Conservation (phyloP, 2,329 filamentous ascomycete genomes). For the Aspergillus phoenicis region DNA sequence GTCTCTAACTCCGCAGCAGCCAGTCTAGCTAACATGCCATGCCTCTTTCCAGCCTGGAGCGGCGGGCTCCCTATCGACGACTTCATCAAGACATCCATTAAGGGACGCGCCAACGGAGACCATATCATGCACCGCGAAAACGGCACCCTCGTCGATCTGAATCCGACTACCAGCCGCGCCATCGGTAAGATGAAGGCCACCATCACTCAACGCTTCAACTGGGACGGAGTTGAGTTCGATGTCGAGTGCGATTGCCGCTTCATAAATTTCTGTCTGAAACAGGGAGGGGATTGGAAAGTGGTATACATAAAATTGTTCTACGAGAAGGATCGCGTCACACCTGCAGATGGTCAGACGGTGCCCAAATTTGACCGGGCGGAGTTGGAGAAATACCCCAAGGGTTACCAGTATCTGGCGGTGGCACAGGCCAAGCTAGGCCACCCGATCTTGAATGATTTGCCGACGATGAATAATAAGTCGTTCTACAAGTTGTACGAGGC, state of each 20-base stretch:
- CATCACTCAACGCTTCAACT: constrained; percentile 4
- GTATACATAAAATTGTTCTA: constrained; percentile 6
- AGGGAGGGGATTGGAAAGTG: neutral
- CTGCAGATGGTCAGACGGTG: neutral
- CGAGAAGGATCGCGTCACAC: neutral
- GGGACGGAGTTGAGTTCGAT: constrained; percentile 2
- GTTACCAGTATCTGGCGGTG: constrained; percentile 3
- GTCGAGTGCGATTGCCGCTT: constrained; percentile 7
- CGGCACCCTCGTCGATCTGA: constrained; percentile 6
- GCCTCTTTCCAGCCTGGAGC: neutral
- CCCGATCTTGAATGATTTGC: neutral
- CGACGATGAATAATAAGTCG: neutral
- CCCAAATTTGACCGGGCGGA: neutral
- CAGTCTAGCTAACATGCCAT: neutral
- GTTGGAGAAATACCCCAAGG: neutral
- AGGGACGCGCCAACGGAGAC: constrained; percentile 4
- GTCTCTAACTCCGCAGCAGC: neutral
- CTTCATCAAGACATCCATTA: neutral
- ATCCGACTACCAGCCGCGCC: neutral
- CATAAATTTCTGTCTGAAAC: constrained; percentile 5
- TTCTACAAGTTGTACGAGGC: neutral
- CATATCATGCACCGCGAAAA: constrained; percentile 7
- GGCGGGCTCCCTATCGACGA: constrained; percentile 2
- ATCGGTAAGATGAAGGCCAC: constrained; percentile 8
- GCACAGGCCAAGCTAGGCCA: neutral